A percentile compares a stretch with the other conserved stretches of the same genome.
Conservation (phyloP, 257 asterid species). For the Solanum chilense region DNA sequence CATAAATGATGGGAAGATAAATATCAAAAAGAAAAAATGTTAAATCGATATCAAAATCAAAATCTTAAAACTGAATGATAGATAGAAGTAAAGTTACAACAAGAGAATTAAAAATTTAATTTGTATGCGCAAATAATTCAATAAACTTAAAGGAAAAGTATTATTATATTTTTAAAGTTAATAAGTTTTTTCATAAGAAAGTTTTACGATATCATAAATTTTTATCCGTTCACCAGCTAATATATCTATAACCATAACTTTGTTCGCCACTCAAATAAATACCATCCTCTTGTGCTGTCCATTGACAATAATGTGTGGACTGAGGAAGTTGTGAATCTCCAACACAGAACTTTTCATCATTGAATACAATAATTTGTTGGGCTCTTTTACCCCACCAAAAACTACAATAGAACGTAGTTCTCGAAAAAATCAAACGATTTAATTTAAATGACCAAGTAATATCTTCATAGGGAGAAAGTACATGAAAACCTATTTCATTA, state of each 20-base stretch:
- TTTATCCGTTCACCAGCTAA: neutral
- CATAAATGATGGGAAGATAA: too few relatives aligned
- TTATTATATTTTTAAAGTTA: neutral
- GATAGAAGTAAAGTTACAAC: neutral
- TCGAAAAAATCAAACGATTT: neutral
- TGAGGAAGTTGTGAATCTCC: neutral
- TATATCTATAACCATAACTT: neutral
- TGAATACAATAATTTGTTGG: neutral
- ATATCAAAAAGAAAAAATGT: neutral
- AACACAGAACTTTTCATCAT: neutral
- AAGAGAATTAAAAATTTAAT: neutral
- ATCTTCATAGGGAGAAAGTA: neutral
- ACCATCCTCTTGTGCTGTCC: neutral
- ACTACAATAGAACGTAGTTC: neutral
- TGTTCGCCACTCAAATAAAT: neutral
- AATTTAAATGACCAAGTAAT: neutral
- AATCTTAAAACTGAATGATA: neutral
- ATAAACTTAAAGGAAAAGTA: neutral
- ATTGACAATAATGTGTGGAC: neutral
- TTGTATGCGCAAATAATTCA: neutral
- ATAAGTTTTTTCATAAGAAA: too few relatives aligned
- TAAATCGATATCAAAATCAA: too few relatives aligned
- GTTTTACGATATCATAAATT: neutral
- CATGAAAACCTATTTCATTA: neutral
- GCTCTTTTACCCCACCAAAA: neutral